These are phyloP conservation scores for Prinsepia uniflora DNA, from an alignment of 306 rosid genomes.

Conservation along the genomic window DNA sequence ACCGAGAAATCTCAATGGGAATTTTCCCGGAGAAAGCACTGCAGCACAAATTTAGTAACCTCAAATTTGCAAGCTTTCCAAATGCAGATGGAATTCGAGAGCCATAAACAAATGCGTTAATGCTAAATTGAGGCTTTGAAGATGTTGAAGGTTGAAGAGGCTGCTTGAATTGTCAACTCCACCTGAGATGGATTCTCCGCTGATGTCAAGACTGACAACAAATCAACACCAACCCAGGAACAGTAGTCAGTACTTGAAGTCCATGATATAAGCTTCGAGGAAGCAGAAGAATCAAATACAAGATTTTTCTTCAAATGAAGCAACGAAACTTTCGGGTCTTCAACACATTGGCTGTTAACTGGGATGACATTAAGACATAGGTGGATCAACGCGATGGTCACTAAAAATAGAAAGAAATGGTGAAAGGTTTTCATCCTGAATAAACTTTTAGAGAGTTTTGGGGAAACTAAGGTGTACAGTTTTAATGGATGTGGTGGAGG, in stretches of 20 bases:
- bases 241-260: neutral
- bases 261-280: neutral
- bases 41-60: constrained; percentile 17
- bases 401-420: neutral
- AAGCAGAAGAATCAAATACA: neutral
- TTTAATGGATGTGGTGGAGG: neutral
- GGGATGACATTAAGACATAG: neutral
- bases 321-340: neutral
- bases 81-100: constrained; percentile 21
- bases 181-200: neutral
- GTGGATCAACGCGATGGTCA: neutral
- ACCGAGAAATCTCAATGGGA: constrained; percentile 31
- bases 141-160: constrained; percentile 24
- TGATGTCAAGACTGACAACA: constrained; percentile 20
- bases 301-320: neutral
- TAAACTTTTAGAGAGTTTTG: neutral
- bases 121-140: constrained; percentile 18
- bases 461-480: too few relatives aligned
- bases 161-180: constrained; percentile 21
- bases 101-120: neutral
- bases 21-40: constrained; percentile 20
- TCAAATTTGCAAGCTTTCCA: constrained; percentile 10
- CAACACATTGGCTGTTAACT: neutral
- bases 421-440: neutral
- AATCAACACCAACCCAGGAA: neutral